Evolutionary conservation across 345 rosid species (phyloP).

Genomic region (Eucalyptus polybractea): DNA sequence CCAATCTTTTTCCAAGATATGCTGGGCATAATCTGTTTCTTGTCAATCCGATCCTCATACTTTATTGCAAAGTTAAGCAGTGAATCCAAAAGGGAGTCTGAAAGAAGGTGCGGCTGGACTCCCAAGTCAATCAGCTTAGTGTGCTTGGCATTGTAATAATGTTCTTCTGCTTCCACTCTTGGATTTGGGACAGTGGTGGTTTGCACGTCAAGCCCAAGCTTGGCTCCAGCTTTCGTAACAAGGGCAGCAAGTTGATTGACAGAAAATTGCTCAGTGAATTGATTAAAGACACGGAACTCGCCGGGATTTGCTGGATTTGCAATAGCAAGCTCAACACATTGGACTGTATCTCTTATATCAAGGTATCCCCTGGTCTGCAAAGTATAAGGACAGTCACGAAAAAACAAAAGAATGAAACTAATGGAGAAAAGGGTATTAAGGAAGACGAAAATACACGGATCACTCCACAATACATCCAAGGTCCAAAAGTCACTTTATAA

Average conservation of each 20-base stretch:
- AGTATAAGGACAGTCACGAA: background rate
- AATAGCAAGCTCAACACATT: constrained; percentile 88
- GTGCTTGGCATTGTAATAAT: constrained; percentile 95
- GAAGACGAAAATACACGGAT: background rate
- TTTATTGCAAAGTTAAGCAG: constrained; percentile 72
- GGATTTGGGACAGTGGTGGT: constrained; percentile 80
- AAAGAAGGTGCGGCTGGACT: constrained; percentile 79
- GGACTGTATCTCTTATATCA: constrained; percentile 94
- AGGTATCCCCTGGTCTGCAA: constrained; percentile 96
- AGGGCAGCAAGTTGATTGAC: constrained; percentile 84
- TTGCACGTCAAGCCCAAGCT: constrained; percentile 74
- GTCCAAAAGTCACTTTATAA: background rate
- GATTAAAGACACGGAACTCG: constrained; percentile 89
- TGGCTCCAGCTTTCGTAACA: constrained; percentile 74
- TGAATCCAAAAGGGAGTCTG: constrained; percentile 87
- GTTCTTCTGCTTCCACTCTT: constrained; percentile 97
- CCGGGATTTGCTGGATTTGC: constrained; percentile 82
- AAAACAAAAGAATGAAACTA: background rate
- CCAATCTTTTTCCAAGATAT: constrained; percentile 93
- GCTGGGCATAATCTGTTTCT: constrained; percentile 86
- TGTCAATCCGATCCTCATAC: constrained; percentile 79
- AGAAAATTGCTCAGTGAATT: constrained; percentile 93
- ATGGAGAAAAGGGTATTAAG: background rate
- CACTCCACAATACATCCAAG: background rate
- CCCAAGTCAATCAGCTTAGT: constrained; percentile 94